These are phyloP conservation scores for Salix exigua DNA, from an alignment of 345 rosid species.

Conservation along the genomic window DNA sequence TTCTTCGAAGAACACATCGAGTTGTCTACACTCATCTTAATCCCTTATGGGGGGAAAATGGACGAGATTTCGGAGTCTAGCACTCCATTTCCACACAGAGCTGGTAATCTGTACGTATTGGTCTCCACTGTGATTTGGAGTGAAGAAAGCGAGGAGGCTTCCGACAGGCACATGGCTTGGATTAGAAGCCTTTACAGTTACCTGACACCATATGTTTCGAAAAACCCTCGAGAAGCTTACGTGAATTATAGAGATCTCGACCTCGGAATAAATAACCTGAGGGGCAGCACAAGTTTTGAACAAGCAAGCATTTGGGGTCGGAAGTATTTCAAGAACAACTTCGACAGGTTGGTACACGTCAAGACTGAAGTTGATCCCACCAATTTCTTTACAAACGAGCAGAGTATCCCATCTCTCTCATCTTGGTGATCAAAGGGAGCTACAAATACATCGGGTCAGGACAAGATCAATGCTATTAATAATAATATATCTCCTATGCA, in stretches of 20 bases:
- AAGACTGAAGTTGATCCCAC: not conserved
- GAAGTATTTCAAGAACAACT: not conserved
- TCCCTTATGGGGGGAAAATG: slow-evolving; percentile 66
- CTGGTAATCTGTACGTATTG: slow-evolving; percentile 48
- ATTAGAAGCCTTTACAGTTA: slow-evolving; percentile 30
- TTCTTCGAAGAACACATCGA: slow-evolving; percentile 21
- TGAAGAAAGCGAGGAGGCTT: slow-evolving; percentile 17
- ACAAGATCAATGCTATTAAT: not conserved
- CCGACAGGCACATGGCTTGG: slow-evolving; percentile 16
- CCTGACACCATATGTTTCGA: slow-evolving; percentile 49
- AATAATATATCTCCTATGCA: not conserved
- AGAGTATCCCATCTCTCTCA: not conserved
- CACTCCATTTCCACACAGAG: slow-evolving; percentile 41
- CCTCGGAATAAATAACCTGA: not conserved
- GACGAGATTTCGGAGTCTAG: slow-evolving; percentile 31
- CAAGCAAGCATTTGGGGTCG: not conserved
- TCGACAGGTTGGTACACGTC: not conserved
- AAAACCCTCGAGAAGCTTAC: slow-evolving; percentile 47
- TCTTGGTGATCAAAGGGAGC: not conserved
- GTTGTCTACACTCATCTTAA: slow-evolving; percentile 33
- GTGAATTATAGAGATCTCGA: slow-evolving; percentile 20
- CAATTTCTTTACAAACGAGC: not conserved
- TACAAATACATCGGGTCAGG: no score
- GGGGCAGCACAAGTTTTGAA: not conserved
- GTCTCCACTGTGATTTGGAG: slow-evolving; percentile 40